Conservation (phyloP, 176 grass and related monocot species). For the Zea luxurians region DNA sequence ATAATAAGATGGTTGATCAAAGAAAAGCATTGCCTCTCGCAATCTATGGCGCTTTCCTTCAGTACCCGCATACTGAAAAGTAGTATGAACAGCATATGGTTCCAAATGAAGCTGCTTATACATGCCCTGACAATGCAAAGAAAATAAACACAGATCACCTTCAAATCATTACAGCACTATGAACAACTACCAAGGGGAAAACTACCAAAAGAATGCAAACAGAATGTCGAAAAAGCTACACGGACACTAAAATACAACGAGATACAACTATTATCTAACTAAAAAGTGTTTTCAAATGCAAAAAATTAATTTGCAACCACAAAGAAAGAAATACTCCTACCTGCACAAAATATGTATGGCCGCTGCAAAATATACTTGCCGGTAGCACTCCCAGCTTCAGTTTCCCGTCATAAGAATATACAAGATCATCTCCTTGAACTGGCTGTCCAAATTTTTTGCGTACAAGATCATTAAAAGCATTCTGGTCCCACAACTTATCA, state of each 20-base stretch:
- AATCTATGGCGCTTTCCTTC: constrained; percentile 97
- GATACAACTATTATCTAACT: background rate
- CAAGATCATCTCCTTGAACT: constrained; percentile 66
- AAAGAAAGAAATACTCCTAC: constrained; percentile 50
- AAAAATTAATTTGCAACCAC: constrained; percentile 7
- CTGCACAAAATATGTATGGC: constrained; percentile 98
- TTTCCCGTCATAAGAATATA: constrained; percentile 88
- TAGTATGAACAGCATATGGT: constrained; percentile 97
- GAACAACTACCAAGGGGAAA: background rate
- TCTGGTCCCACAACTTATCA: constrained; percentile 92
- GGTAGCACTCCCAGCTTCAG: constrained; percentile 93
- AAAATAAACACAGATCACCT: constrained; percentile 11
- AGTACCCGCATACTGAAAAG: constrained; percentile 94
- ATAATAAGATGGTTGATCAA: constrained; percentile 78
- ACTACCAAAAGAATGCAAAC: constrained; percentile 11
- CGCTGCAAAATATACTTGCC: constrained; percentile 98
- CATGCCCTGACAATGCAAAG: constrained; percentile 62
- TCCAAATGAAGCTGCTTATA: constrained; percentile 81
- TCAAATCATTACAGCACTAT: constrained; percentile 13
- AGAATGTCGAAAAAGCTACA: background rate
- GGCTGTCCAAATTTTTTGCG: constrained; percentile 63
- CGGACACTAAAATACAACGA: background rate
- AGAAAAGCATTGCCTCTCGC: constrained; percentile 90
- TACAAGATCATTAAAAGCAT: constrained; percentile 86
- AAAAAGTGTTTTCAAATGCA: constrained; percentile 6